These are phyloP conservation scores for Articulospora tetracladia DNA, from an alignment of 495 filamentous ascomycete species.

Conservation along the genomic window DNA sequence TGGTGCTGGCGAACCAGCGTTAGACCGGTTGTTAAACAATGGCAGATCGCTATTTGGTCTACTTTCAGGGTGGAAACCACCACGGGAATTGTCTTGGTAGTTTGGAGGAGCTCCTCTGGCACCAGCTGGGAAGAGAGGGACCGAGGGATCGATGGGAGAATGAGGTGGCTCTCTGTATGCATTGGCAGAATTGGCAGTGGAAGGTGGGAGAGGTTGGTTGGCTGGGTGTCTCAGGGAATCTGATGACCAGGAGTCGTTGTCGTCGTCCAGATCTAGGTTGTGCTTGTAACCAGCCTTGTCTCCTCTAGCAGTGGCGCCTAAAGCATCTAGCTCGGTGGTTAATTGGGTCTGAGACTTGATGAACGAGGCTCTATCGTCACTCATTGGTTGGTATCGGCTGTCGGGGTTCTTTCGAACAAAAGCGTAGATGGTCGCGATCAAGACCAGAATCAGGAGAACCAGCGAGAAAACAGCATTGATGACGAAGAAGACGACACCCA, in stretches of 20 bases:
- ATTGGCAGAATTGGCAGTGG: slow-evolving; percentile 19
- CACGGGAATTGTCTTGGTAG: slow-evolving; percentile 16
- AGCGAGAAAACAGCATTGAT: slow-evolving; percentile 85
- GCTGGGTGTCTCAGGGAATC: slow-evolving; percentile 36
- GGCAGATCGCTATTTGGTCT: slow-evolving; percentile 13
- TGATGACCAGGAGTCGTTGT: slow-evolving; percentile 60
- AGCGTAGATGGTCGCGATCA: slow-evolving; percentile 78
- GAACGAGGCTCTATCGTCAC: slow-evolving; percentile 92
- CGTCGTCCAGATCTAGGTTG: slow-evolving; percentile 68
- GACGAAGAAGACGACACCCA: slow-evolving; percentile 93
- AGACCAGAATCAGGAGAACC: slow-evolving; percentile 80
- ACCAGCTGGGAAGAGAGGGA: slow-evolving; percentile 53
- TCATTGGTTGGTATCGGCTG: slow-evolving; percentile 93
- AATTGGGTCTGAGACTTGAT: slow-evolving; percentile 96
- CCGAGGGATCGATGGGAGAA: slow-evolving; percentile 61
- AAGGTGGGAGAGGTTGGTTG: slow-evolving; percentile 31
- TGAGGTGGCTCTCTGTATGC: slow-evolving; percentile 35
- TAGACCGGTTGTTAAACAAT: slow-evolving; percentile 12
- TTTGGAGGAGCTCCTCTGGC: slow-evolving; percentile 10
- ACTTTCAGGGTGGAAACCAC: slow-evolving; percentile 12
- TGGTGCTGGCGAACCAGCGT: slow-evolving; percentile 9
- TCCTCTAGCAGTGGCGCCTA: slow-evolving; percentile 88
- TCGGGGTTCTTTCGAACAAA: slow-evolving; percentile 94
- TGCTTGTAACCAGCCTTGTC: slow-evolving; percentile 68
- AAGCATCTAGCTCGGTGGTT: slow-evolving; percentile 85